Conservation (phyloP, 306 rosid genomes). For the Castanea crenata region DNA sequence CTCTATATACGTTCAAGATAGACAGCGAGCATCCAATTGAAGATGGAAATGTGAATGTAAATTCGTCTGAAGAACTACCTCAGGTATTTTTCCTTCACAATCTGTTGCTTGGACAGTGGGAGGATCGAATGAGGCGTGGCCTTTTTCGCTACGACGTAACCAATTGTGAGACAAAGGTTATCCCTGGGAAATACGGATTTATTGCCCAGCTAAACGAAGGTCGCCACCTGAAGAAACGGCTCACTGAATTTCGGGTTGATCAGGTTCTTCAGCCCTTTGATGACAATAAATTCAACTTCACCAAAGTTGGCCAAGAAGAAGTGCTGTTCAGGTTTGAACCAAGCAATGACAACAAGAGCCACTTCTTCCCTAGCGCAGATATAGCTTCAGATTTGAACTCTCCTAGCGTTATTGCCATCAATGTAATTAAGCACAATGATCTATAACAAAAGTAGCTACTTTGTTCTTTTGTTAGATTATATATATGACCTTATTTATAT, state of each 20-base stretch:
- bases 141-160: constrained; percentile 32
- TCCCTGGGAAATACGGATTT: constrained; percentile 31
- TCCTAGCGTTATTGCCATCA: too few species aligned
- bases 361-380: too few species aligned
- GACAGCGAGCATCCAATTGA: not conserved
- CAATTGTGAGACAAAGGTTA: constrained; percentile 20
- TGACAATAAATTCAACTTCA: constrained; percentile 32
- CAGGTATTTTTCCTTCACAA: constrained; percentile 29
- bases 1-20: constrained; percentile 26
- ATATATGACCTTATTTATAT: too few species aligned
- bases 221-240: constrained; percentile 30
- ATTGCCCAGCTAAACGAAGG: constrained; percentile 36
- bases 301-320: constrained; percentile 35
- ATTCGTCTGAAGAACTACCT: not conserved
- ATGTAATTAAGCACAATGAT: too few species aligned
- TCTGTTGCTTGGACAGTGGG: constrained; percentile 31
- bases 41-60: not conserved
- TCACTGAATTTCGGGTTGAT: constrained; percentile 28
- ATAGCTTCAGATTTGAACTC: too few species aligned
- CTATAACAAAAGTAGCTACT: too few species aligned
- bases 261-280: constrained; percentile 35
- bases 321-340: constrained; percentile 30
- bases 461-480: too few species aligned
- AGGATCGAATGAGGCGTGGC: constrained; percentile 25
- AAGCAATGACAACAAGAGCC: constrained; percentile 2